Conservation (phyloP, 441 rosid species). For the Adansonia grandidieri region DNA sequence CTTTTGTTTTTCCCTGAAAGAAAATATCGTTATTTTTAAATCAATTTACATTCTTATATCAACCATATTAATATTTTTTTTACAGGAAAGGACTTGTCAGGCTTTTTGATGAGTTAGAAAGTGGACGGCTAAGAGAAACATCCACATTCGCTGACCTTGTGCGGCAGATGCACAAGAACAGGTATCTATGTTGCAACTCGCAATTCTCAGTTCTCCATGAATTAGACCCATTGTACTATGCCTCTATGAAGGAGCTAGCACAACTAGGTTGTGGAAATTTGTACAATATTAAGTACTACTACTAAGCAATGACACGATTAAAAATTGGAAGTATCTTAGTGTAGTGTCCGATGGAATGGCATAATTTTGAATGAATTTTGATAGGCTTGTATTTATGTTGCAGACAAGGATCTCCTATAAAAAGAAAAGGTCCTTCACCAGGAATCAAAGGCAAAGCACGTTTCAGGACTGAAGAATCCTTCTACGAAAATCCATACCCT, state of each 20-base stretch:
- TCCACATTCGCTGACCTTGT: slow-evolving; percentile 51
- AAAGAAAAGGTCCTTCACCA: slow-evolving; percentile 62
- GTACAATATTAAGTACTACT: background rate
- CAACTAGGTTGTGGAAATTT: background rate
- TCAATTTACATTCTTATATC: background rate
- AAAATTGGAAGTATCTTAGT: background rate
- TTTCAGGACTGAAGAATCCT: slow-evolving; percentile 79
- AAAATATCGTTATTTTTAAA: background rate
- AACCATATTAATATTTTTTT: background rate
- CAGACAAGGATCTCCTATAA: slow-evolving; percentile 91
- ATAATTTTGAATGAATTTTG: background rate
- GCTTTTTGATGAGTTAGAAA: slow-evolving; percentile 71
- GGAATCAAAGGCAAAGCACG: slow-evolving; percentile 82
- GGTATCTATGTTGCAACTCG: slow-evolving; percentile 40
- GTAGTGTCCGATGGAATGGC: background rate
- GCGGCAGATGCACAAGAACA: slow-evolving; percentile 66
- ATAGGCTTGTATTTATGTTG: slow-evolving; percentile 15
- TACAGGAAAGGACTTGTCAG: slow-evolving; percentile 76
- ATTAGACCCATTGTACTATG: background rate
- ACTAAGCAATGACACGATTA: background rate
- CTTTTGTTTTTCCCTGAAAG: background rate
- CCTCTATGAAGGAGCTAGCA: background rate
- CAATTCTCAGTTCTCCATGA: background rate
- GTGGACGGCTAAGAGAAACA: slow-evolving; percentile 57
- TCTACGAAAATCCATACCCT: slow-evolving; percentile 83